Base-by-base conservation (phyloP, 2,329 filamentous ascomycete species). In the Elsinoe fawcettii region DNA sequence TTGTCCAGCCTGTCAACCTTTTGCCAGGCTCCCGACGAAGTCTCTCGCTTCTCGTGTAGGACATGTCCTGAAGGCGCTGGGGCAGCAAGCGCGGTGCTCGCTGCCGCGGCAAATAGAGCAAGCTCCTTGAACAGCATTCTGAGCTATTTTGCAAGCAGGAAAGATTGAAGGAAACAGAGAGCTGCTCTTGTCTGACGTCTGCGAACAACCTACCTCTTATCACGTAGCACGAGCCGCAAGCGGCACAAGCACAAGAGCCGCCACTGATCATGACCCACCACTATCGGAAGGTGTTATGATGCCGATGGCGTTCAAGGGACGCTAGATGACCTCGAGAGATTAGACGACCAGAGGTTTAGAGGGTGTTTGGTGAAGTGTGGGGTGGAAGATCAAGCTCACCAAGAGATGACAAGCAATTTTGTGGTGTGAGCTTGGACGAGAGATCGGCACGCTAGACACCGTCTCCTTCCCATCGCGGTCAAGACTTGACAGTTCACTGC, bases 31-130 rank as follows among this genome's bases (percentile, higher is more conserved):
- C 46, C 41, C 14, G 47, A 47, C 5, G 55, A 64, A 4, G 57
- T 32, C 11, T 65, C 61, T 32, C 74, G 71, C 62, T 71, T 73
- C 61, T 77, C 74, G 60, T 76, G 74, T 9, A 74, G 60, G 22
- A 75, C 71, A 68, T 76, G 73, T 46, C 37, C 47, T 36, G 57
- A 47, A n/a, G 27, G 34, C 56, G 59, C 22, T 12, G 63, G 55
- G 51, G 16, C 37, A 3, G 36, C 36, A 9, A 32, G 25, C 30
- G 46, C 30, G 22, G 25, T 20, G 27, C 14, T 32, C 12, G 18
- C 16, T 22, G 46, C 46, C n/a, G 30, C 25, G 16, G 30, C 27
- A 18, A 36, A n/a, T 7, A 51, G 12, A 18, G 46, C 30, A 11
- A 51, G 23, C 25, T 32, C 46, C 46, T 51, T 51, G 25, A 36